Evolutionary conservation across 1,284 basidiomycete species (phyloP).

Genomic region (Boletus sp.): DNA sequence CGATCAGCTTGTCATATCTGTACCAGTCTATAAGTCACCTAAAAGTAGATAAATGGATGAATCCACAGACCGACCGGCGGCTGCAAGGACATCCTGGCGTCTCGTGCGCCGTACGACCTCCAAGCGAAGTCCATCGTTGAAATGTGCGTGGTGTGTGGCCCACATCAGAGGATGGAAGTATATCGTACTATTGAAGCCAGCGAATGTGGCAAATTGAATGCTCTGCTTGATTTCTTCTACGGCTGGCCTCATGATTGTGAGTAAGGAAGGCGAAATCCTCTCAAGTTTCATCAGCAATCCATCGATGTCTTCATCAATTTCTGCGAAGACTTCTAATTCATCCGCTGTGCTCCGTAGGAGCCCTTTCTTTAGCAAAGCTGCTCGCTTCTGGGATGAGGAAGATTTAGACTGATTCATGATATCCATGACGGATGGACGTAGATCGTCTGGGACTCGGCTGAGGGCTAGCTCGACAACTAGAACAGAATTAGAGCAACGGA

Average conservation of each 20-base stretch:
- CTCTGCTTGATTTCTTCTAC: slow-evolving; percentile 63
- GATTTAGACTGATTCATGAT: slow-evolving; percentile 63
- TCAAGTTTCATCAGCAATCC: slow-evolving; percentile 54
- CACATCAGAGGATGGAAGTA: slow-evolving; percentile 73
- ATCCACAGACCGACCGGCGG: slow-evolving; percentile 67
- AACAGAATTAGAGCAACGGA: slow-evolving; percentile 1
- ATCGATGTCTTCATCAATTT: slow-evolving; percentile 62
- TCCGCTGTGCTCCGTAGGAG: slow-evolving; percentile 59
- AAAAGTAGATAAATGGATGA: not conserved
- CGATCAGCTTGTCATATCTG: slow-evolving; percentile 76
- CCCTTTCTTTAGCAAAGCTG: slow-evolving; percentile 61
- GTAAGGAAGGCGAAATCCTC: slow-evolving; percentile 53
- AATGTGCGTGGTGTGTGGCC: slow-evolving; percentile 56
- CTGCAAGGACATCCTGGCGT: slow-evolving; percentile 69
- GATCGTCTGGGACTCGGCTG: slow-evolving; percentile 52
- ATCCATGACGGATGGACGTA: slow-evolving; percentile 52
- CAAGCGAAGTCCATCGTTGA: slow-evolving; percentile 72
- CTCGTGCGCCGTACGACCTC: slow-evolving; percentile 70
- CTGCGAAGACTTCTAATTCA: slow-evolving; percentile 65
- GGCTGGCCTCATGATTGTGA: slow-evolving; percentile 43
- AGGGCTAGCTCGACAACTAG: slow-evolving; percentile 64
- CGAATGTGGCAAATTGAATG: slow-evolving; percentile 55
- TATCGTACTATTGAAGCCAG: slow-evolving; percentile 62
- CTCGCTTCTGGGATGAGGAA: slow-evolving; percentile 62
- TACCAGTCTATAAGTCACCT: not conserved